These are phyloP conservation scores for Salix brachista DNA, from an alignment of 345 rosid species.

Conservation along the genomic window DNA sequence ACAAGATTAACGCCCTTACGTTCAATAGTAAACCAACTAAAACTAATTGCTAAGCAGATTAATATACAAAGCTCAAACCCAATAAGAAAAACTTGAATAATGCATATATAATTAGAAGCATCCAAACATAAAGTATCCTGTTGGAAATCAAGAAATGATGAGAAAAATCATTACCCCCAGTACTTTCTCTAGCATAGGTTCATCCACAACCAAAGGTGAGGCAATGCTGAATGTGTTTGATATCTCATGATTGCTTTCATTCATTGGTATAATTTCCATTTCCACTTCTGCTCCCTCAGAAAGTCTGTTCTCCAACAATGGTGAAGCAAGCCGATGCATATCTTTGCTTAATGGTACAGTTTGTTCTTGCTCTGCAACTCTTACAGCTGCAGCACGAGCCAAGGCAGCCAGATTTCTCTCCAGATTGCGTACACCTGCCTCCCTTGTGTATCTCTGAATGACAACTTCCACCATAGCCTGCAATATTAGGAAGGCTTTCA, in stretches of 20 bases:
- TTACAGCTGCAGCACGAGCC: constrained; percentile 97
- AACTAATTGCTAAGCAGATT: background rate
- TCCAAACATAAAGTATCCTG: constrained; percentile 1
- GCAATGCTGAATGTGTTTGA: constrained; percentile 59
- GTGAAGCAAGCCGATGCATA: constrained; percentile 67
- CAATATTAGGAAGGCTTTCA: constrained; percentile 13
- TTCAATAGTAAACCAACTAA: background rate
- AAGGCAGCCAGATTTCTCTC: constrained; percentile 92
- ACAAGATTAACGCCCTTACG: background rate
- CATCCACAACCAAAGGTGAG: constrained; percentile 78
- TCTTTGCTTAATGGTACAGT: constrained; percentile 67
- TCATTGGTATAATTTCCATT: constrained; percentile 96
- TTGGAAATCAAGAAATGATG: background rate
- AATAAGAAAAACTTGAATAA: background rate
- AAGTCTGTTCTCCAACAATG: constrained; percentile 73
- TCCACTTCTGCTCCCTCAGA: constrained; percentile 93
- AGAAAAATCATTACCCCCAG: constrained; percentile 62
- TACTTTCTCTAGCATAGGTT: constrained; percentile 83
- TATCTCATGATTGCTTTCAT: constrained; percentile 72
- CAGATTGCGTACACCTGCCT: constrained; percentile 90
- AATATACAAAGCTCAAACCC: background rate
- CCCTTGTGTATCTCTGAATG: constrained; percentile 93
- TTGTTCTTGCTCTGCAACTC: constrained; percentile 83
- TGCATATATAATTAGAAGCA: background rate
- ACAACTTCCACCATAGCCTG: constrained; percentile 81